phyloP scores from a whole-genome alignment of 2,329 filamentous ascomycete species.

The Orbilia ellipsospora region DNA sequence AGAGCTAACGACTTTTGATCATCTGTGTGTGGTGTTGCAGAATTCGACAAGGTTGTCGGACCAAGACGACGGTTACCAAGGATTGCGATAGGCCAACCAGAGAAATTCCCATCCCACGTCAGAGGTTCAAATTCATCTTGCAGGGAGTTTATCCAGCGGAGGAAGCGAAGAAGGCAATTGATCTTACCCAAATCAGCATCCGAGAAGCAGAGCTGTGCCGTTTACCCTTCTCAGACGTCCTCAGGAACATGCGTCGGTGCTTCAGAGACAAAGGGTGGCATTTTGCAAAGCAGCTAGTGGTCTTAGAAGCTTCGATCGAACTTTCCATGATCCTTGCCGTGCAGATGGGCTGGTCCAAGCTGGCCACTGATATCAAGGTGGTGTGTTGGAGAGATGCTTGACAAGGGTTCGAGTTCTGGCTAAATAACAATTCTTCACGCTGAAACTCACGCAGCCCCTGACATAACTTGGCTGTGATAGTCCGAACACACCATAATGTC shows the following conservation, averaged over 20 bases:
- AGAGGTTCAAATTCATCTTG: constrained; percentile 27
- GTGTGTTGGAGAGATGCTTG: constrained; percentile 34
- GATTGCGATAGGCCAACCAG: constrained; percentile 41
- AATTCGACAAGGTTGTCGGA: constrained; percentile 21
- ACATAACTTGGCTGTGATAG: constrained; percentile 42
- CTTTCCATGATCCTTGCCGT: constrained; percentile 51
- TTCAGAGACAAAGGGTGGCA: constrained; percentile 16
- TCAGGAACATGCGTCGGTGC: not conserved
- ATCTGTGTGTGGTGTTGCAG: constrained; percentile 44
- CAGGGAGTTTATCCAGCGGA: constrained; percentile 52
- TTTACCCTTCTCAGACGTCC: constrained; percentile 5
- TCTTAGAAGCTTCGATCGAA: constrained; percentile 43
- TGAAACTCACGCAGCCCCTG: constrained; percentile 53
- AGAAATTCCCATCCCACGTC: constrained; percentile 27
- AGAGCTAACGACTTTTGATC: constrained; percentile 1
- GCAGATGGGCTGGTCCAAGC: constrained; percentile 14
- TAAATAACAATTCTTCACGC: constrained; percentile 49
- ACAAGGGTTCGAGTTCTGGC: constrained; percentile 44
- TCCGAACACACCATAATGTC: constrained; percentile 29
- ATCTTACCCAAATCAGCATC: constrained; percentile 6
- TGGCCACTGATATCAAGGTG: constrained; percentile 31
- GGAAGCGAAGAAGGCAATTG: constrained; percentile 41
- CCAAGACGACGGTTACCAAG: constrained; percentile 22
- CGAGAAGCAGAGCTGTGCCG: not conserved
- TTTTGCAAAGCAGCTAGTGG: constrained; percentile 3